These are phyloP conservation scores for Protostelium mycophagum DNA, from an alignment of 78 protist species.

Conservation along the genomic window DNA sequence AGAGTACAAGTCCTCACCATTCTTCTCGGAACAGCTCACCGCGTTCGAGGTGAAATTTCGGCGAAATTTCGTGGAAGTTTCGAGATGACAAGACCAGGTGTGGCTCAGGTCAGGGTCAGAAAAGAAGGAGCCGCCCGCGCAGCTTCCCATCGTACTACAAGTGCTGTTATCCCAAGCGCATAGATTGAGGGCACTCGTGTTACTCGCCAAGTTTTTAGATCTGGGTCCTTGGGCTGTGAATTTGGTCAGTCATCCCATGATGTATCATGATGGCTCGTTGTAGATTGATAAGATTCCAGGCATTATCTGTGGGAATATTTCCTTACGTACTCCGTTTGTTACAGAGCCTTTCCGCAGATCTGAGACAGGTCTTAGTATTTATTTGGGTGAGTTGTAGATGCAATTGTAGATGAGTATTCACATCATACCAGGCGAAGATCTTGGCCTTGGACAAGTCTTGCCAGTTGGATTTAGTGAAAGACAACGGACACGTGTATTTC, in stretches of 20 bases:
- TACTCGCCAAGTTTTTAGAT: constrained; percentile 89
- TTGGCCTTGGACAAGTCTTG: constrained; percentile 64
- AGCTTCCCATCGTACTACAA: constrained; percentile 95
- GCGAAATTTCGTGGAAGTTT: constrained; percentile 24
- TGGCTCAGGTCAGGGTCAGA: constrained; percentile 87
- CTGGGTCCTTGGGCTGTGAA: constrained; percentile 95
- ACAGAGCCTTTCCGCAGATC: constrained; percentile 63
- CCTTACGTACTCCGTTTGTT: constrained; percentile 93
- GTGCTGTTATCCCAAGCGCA: constrained; percentile 87
- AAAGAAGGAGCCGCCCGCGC: constrained; percentile 77
- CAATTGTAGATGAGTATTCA: constrained; percentile 29
- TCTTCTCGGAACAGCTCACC: constrained; percentile 91
- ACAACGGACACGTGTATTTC: constrained; percentile 80
- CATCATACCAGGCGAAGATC: constrained; percentile 42
- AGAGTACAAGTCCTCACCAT: constrained; percentile 54
- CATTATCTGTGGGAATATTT: constrained; percentile 93
- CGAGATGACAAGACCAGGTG: constrained; percentile 79
- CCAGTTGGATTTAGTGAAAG: constrained; percentile 78
- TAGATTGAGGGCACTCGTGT: constrained; percentile 84
- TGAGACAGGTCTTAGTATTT: constrained; percentile 76
- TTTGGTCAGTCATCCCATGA: background rate
- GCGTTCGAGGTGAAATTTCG: constrained; percentile 83
- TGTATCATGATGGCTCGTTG: background rate
- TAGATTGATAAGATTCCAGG: constrained; percentile 7
- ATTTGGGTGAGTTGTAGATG: constrained; percentile 96